Base-by-base conservation (phyloP, 371 early-diverging fungal species). In the Enterocytospora artemiae region DNA sequence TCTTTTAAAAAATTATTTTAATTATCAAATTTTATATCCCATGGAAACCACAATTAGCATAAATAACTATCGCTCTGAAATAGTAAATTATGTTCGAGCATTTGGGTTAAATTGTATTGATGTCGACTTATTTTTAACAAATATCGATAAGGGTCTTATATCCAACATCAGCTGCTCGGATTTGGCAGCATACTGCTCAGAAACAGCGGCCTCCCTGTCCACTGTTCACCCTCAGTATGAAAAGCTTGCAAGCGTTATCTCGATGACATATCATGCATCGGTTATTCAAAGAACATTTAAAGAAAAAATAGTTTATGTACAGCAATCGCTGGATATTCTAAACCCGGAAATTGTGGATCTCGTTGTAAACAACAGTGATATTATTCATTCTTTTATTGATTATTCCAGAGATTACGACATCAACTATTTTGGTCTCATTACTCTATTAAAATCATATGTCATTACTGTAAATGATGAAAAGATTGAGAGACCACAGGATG, bases 181-280 rank as follows among this genome's bases (percentile, higher is more conserved):
- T 2, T 37, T 59, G 39, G 18, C 49, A 1, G 18, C 27, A 9
- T 67, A 36, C 34, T 24, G 39, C 1, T 39, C 61, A 37, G 68
- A 67, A 20, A 48, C 50, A 3, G 68, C 68, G 7, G 68, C 76
- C 3, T 51, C 65, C 37, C 68, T 72, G 67, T 75, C 63, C 14
- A 90, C 93, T n/a, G 87, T 86, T 70, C 95, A 96, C 76, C 94
- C 96, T 1, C 92, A 96, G 77, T 96, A 92, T 80, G 90, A 92
- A 18, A 81, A 86, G 28, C 84, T 96, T 16, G 94, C 95, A 44
- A 91, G 94, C 22, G 87, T 93, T 57, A 92, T 95, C 69, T 90
- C 89, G 34, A 83, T 94, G n/a, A 89, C 89, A 41, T 89, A 93
- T 73, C 80, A 94, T 54, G 94, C 94, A 80, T 93, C 92, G 81